Percentiles rank a stretch among this genome's conserved stretches.
These are phyloP conservation scores for Sideroxylon spinosum DNA, from an alignment of 179 eudicot species.

Conservation along the genomic window DNA sequence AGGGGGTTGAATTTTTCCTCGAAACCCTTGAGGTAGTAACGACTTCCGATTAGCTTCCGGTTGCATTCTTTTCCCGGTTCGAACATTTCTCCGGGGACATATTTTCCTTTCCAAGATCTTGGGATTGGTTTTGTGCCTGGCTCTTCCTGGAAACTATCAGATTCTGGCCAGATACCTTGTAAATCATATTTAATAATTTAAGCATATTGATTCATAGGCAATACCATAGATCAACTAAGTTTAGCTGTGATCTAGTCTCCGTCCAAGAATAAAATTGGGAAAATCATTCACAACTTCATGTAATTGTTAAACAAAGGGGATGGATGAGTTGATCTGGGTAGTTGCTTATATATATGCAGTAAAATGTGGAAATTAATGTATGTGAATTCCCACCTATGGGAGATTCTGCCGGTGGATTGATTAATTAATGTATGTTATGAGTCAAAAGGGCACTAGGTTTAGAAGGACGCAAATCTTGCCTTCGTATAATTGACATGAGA, in stretches of 20 bases:
- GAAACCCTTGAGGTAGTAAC: conserved; percentile 34
- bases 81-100: conserved; percentile 34
- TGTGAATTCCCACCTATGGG: not conserved
- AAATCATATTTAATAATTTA: not conserved
- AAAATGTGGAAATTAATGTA: not conserved
- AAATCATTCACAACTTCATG: no score
- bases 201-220: not conserved
- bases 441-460: conserved; percentile 1
- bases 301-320: no score
- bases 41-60: conserved; percentile 44
- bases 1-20: conserved; percentile 27
- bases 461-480: conserved; percentile 2
- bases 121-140: conserved; percentile 29
- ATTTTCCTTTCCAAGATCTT: conserved; percentile 40
- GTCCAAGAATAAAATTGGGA: no score
- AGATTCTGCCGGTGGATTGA: no score
- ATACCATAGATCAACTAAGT: not conserved
- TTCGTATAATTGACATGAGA: not conserved
- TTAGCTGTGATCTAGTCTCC: not conserved
- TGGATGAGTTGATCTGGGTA: no score
- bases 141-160: conserved; percentile 41
- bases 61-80: conserved; percentile 36
- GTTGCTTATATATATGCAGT: no score
- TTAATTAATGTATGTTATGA: not conserved
- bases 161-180: conserved; percentile 53